These are phyloP conservation scores for Picea sitchensis DNA, from an alignment of 75 land plant genomes.

Conservation along the genomic window DNA sequence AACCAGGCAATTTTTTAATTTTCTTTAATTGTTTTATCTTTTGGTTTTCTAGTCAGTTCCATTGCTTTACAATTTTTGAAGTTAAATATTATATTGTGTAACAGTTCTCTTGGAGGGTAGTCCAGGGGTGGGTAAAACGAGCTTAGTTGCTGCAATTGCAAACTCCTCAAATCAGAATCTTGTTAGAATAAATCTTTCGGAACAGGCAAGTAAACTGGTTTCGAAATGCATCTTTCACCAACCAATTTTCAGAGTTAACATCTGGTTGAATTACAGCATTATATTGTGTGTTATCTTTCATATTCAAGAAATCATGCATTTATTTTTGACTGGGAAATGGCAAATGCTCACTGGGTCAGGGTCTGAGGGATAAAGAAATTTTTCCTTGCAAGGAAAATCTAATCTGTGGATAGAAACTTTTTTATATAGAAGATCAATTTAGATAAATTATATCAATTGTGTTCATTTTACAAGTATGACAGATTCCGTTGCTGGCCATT, in stretches of 20 bases:
- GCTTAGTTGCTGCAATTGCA: slow-evolving; percentile 85
- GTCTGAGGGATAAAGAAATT: neutral
- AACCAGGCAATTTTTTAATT: slow-evolving; percentile 50
- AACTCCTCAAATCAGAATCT: slow-evolving; percentile 75
- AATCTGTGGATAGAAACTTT: neutral
- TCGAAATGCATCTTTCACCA: too few species aligned
- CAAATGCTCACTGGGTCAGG: neutral
- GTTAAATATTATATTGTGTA: slow-evolving; percentile 12
- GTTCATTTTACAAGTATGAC: neutral
- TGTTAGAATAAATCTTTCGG: slow-evolving; percentile 95
- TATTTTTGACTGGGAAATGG: neutral
- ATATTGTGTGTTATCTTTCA: neutral
- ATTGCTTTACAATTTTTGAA: neutral
- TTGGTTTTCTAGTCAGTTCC: neutral
- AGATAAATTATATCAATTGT: neutral
- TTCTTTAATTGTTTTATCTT: neutral
- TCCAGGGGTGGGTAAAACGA: slow-evolving; percentile 99
- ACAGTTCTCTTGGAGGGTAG: slow-evolving; percentile 95
- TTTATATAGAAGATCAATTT: too few species aligned
- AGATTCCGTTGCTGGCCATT: neutral
- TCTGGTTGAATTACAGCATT: neutral
- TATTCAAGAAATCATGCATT: neutral
- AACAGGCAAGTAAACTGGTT: slow-evolving; percentile 53
- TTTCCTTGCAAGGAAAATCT: neutral
- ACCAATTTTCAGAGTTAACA: too few species aligned